Evolutionary conservation across 805 yeast genomes (phyloP), one percentile per base, ranked within the genome.

Genomic region (Cyberlindnera amylophila): DNA sequence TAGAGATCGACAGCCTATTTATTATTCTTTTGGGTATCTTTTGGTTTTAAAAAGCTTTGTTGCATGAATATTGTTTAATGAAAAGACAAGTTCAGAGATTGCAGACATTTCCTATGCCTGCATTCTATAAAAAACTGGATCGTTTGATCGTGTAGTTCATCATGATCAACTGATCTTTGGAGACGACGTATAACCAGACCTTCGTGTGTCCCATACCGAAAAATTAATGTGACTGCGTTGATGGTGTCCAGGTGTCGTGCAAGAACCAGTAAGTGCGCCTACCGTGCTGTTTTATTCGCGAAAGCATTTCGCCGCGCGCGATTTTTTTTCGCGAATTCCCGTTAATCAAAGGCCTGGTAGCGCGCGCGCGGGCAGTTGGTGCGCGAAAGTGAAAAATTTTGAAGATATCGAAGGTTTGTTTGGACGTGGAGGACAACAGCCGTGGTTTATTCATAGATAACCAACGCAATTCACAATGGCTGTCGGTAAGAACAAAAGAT

Each of bases 401-500:
- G 44, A 37, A 14, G 28, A 23, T 17, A 14, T 31, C 28, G 24
- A 14, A 10, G 34, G 19, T 15, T 44, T 29, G 36, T n/a, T 10
- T 16, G 34, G 45, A 23, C 10, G 14, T 13, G 30, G 14, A 27
- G 30, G 30, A 13, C 14, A 13, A 11, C 14, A 27, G n/a, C 6
- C 14, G 14, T 27, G 14, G 30, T 11, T 45, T 14, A n/a, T 4
- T 15, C 21, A 9, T 14, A 9, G 16, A 32, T n/a, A 32, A n/a
- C 27, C 16, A 5, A 13, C 26, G 14, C 7, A 29, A 14, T 27
- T 8, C 32, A 62, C 49, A 45, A 79, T 81, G 86, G 86, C 84
- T 76, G 86, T 82, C 66, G 90, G 90, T 63, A 83, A 84, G 79
- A 84, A 84, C 70, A 83, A 84, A 81, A 75, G 83, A 71, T 70